Base-by-base conservation (phyloP, 2,329 filamentous ascomycete species). In the Metarhizium anisopliae region DNA sequence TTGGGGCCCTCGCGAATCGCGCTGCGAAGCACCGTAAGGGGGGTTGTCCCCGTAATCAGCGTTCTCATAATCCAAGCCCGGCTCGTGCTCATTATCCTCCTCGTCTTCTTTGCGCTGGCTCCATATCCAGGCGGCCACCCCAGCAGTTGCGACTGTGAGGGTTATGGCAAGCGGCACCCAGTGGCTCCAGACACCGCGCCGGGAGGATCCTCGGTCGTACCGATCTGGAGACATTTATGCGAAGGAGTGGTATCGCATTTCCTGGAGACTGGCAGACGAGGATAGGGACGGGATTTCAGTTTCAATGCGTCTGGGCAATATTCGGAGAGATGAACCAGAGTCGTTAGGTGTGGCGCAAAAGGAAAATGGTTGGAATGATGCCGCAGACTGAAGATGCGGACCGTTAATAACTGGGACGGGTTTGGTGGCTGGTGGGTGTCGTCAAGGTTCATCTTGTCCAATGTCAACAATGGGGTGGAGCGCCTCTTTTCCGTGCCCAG, bases 121-220 rank as follows among this genome's bases (percentile, higher is more conserved):
- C 91, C 91, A 96, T 58, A 92, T 84, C 93, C 93, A 97, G 56
- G 90, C 90, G 53, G 86, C 92, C 51, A 95, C 74, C 38, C 92
- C 91, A 55, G 89, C 85, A 25, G 92, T 90, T 58, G 93, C 93
- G 63, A 95, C 84, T 50, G 90, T 92, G 57, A 95, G 84, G 52
- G 92, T 96, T 61, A 96, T 73, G 61, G 85, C 86, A 56, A 97
- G 80, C 59, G 93, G 93, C 58, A 96, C 83, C 90, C 92, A 96
- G 74, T 95, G 93, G 66, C 86, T 82, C 74, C 89, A 82, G 62
- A 83, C 80, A 68, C 80, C 77, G 70, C 80, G 77, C 73, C 82
- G 78, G 75, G 79, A 79, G 65, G 79, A 75, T 65, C 74, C 69
- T 64, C 74, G 72, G 67, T 81, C 74, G 69, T 76, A 75, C 66